Conservation (phyloP, 2,329 filamentous ascomycete genomes). For the Fusarium floridanum region DNA sequence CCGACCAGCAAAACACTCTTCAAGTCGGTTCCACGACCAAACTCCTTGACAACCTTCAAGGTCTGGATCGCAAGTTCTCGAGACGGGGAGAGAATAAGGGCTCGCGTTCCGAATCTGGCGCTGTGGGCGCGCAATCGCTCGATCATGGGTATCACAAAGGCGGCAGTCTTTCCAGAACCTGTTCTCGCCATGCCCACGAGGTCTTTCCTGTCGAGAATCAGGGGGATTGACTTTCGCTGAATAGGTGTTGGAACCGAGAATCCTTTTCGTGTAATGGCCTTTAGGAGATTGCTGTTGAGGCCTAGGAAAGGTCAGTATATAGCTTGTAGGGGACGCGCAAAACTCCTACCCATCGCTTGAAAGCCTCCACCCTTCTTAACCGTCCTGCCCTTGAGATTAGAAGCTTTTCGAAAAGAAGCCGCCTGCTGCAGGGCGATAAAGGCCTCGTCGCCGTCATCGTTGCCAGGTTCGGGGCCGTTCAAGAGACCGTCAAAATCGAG, state of each 20-base stretch:
- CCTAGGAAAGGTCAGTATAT: conserved; percentile 58
- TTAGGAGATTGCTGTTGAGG: conserved; percentile 84
- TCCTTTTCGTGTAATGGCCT: conserved; percentile 92
- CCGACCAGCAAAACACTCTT: conserved; percentile 92
- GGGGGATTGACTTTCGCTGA: conserved; percentile 94
- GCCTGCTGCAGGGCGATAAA: conserved; percentile 93
- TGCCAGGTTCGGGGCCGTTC: conserved; percentile 59
- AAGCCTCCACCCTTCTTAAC: conserved; percentile 98
- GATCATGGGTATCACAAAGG: conserved; percentile 98
- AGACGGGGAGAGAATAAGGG: conserved; percentile 90
- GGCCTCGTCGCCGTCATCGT: conserved; percentile 80
- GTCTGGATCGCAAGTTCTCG: conserved; percentile 96
- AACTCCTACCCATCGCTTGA: conserved; percentile 83
- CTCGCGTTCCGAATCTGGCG: conserved; percentile 85
- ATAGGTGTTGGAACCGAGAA: conserved; percentile 98
- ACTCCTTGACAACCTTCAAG: conserved; percentile 94
- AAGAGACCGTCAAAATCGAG: conserved; percentile 73
- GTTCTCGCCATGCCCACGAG: conserved; percentile 99
- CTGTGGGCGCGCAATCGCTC: conserved; percentile 92
- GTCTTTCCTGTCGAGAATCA: conserved; percentile 90
- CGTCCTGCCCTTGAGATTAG: conserved; percentile 84
- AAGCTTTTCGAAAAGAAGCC: conserved; percentile 86
- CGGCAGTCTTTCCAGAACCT: conserved; percentile 98
- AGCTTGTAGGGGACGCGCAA: neutral
- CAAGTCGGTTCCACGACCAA: conserved; percentile 89